Conservation (phyloP, 345 rosid species). For the Syzygium oleosum region DNA sequence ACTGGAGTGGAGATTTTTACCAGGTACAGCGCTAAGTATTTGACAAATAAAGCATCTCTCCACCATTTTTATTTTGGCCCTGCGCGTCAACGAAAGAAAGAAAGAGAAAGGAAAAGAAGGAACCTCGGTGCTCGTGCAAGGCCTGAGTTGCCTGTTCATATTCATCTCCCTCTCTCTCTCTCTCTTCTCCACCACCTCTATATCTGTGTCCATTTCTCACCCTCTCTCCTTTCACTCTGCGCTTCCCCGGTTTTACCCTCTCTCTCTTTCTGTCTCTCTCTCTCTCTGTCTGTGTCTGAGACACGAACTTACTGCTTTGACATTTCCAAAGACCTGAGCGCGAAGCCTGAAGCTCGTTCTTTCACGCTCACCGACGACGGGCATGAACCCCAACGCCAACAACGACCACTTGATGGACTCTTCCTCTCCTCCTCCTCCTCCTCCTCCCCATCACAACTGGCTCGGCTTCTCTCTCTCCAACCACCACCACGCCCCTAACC, state of each 20-base stretch:
- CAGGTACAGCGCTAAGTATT: neutral
- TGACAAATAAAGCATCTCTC: neutral
- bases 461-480: constrained; percentile 48
- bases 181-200: constrained; percentile 32
- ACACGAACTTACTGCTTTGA: neutral
- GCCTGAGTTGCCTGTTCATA: constrained; percentile 1
- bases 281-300: neutral
- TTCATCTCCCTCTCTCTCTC: constrained; percentile 3
- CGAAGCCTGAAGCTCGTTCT: neutral
- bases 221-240: constrained; percentile 15
- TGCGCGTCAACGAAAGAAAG: neutral
- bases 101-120: neutral
- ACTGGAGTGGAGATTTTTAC: neutral
- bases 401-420: constrained; percentile 22
- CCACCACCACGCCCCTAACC: constrained; percentile 12
- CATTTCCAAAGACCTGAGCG: constrained; percentile 29
- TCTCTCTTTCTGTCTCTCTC: constrained; percentile 6
- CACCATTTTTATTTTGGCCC: neutral
- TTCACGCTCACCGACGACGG: constrained; percentile 2
- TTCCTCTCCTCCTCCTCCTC: constrained; percentile 15
- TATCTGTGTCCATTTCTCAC: constrained; percentile 41
- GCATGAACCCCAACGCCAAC: constrained; percentile 16
- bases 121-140: constrained; percentile 37
- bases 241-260: constrained; percentile 8
- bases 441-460: constrained; percentile 21